Conservation (phyloP, 345 rosid species). For the Citrus sinensis region DNA sequence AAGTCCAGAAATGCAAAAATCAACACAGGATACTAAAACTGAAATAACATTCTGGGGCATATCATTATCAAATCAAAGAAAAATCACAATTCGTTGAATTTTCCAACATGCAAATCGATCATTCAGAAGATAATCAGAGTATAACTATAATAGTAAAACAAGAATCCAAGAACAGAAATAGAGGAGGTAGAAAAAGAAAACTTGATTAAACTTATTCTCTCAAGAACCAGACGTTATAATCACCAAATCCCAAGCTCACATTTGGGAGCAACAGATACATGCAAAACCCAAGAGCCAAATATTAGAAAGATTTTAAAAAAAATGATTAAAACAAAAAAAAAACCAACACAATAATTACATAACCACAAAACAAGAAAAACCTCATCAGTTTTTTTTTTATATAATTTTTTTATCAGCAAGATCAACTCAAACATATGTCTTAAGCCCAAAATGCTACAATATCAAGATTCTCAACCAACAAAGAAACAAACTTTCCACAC, state of each 20-base stretch:
- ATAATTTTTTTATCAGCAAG: neutral
- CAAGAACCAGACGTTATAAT: neutral
- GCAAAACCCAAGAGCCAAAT: slow-evolving; percentile 24
- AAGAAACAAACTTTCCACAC: neutral
- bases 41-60: neutral
- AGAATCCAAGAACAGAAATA: neutral
- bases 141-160: neutral
- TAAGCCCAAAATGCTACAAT: slow-evolving; percentile 10
- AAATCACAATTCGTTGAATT: neutral
- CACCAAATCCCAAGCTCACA: neutral
- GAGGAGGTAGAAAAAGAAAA: neutral
- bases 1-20: neutral
- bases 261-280: slow-evolving; percentile 14
- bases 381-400: neutral
- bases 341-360: neutral
- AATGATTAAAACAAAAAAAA: neutral
- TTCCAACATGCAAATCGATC: neutral
- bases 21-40: neutral
- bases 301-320: neutral
- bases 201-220: neutral
- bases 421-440: slow-evolving; percentile 6
- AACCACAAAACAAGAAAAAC: neutral
- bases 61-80: neutral
- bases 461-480: neutral
- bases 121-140: neutral